Evolutionary conservation across 2,329 filamentous ascomycete species (phyloP).

Genomic region (Calycina marina): DNA sequence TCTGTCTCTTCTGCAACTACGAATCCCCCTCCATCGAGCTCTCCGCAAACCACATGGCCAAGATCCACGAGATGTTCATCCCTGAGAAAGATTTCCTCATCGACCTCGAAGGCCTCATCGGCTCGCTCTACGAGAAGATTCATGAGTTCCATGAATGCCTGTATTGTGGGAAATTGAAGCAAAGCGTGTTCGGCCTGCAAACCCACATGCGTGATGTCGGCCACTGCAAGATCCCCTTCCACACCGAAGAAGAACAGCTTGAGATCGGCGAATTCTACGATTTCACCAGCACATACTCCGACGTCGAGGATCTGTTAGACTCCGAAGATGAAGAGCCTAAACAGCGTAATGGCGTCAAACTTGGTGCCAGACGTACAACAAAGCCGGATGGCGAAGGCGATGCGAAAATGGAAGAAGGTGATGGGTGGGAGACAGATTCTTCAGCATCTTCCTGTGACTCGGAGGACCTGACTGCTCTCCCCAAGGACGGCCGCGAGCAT

Average conservation of each 20-base stretch:
- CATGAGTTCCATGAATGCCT: conserved; percentile 71
- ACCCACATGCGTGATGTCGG: conserved; percentile 96
- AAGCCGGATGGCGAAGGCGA: conserved; percentile 38
- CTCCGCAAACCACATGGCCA: conserved; percentile 80
- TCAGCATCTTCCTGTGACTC: conserved; percentile 81
- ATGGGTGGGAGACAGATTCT: conserved; percentile 92
- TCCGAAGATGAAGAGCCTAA: conserved; percentile 37
- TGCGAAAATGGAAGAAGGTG: conserved; percentile 44
- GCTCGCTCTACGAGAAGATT: conserved; percentile 67
- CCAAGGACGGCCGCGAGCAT: conserved; percentile 55
- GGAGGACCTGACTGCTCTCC: conserved; percentile 66
- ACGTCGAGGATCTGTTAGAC: conserved; percentile 51
- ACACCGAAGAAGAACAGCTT: conserved; percentile 75
- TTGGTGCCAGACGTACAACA: conserved; percentile 43
- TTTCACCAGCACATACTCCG: conserved; percentile 89
- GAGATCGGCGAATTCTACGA: conserved; percentile 96
- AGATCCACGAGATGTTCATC: conserved; percentile 89
- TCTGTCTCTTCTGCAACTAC: conserved; percentile 87
- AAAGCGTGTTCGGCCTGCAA: conserved; percentile 66
- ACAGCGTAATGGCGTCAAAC: conserved; percentile 48
- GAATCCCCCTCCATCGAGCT: conserved; percentile 60
- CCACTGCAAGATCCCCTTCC: conserved; percentile 93
- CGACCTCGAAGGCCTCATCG: conserved; percentile 67
- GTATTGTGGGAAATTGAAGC: conserved; percentile 72
- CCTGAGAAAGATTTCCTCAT: conserved; percentile 77